Evolutionary conservation across 306 rosid species (phyloP), one percentile per base, ranked within the genome.

Genomic region (Prunus mongolica): DNA sequence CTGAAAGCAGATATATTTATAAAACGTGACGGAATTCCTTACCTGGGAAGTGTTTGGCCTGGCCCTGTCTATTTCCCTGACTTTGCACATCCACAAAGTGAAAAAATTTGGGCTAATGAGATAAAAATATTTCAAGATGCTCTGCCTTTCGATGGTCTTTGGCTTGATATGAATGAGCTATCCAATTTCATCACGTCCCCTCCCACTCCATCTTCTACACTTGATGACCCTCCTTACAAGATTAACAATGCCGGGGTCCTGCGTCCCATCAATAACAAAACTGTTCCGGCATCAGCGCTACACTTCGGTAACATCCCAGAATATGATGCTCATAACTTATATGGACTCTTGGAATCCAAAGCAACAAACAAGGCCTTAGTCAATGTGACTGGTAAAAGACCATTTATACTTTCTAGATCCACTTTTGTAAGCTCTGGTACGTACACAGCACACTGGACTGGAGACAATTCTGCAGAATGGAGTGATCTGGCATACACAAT

Each of bases 361-460:
- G 88, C 79, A 56, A 91, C 98, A 20, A 82, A 85, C 79, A 84
- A 72, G 60, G 96, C 89, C 50, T 87, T 94, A 12, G 32, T 67
- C 44, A 50, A 80, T 70, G 77, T 81, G 44, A 91, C 86, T 79
- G 93, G 96, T 78, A 91, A 74, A 84, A 90, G 98, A 86, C 98
- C 98, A 25, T 94, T 94, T 78, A 41, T 94, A 68, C 88, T 94
- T 19, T 63, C 89, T 47, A 90, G 97, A 84, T 94, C 98, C 30
- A 94, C 96, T 78, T 94, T 88, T 85, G 87, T 91, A 3, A 82
- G 97, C 84, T 90, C 98, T 25, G 98, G 98, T 18, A 94, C 78
- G 89, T 91, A 91, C 81, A 34, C 91, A 34, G 98, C 97, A 3
- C 98, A 94, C 62, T 94, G 98, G 97, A 94, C 98, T 15, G 97